Base-by-base conservation (phyloP, 2,329 filamentous ascomycete genomes). In the Ceratocystis cacaofunesta region DNA sequence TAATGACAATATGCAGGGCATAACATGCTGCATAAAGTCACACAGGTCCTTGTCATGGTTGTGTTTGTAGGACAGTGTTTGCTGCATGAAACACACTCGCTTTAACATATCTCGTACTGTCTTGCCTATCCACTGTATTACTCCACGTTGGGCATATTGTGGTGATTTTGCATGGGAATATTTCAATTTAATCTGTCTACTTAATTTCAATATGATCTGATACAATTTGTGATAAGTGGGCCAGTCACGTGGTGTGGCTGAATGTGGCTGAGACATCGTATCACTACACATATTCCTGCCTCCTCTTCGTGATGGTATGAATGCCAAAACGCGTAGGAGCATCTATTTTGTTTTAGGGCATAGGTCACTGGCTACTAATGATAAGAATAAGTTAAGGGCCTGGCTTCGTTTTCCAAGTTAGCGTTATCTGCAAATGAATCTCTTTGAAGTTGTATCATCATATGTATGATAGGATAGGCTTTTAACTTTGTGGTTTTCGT, bases 41-140 rank as follows among this genome's bases (percentile, higher is more conserved):
- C 36, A 41, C 10, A 41, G 10, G 36, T 12, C 36, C 36, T 41
- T 41, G 36, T 12, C 36, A 41, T 41, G 36, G 36, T 65, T 63
- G 46, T 22, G 58, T 50, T 67, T 61, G 60, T 67, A 61, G 66
- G 41, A 67, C 66, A 67, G 66, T 67, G 66, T 61, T 41, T 36
- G 58, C 19, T 43, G 44, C 22, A 50, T 41, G 52, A 12, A 61
- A 48, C 61, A 50, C 66, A 61, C 66, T 65, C 61, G 50, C 52
- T 63, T 4, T 44, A 12, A 28, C 32, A 52, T 48, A 61, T 67
- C 63, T 48, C 44, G 19, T 62, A 28, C 25, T 61, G 30, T n/a
- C 58, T 44, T 61, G 30, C 10, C 58, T 61, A 10, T 7, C 15
- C 36, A 41, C 36, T 41, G 36, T 41, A 41, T 41, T 41, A 41